These are phyloP conservation scores for Scedosporium minutisporum DNA, from an alignment of 2,329 filamentous ascomycete genomes.

Conservation along the genomic window DNA sequence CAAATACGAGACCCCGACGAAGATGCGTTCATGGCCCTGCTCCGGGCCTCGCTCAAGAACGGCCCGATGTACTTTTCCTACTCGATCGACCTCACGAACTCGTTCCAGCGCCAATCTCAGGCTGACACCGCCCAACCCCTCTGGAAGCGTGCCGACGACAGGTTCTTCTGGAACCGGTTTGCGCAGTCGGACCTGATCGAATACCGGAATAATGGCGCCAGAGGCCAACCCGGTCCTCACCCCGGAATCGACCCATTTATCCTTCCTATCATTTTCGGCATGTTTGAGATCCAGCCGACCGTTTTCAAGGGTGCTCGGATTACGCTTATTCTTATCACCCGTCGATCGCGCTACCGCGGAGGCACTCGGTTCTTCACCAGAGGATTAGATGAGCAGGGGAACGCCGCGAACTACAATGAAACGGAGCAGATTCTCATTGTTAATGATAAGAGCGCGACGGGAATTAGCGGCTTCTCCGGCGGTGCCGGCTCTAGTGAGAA, in stretches of 20 bases:
- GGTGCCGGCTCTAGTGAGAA: constrained; percentile 66
- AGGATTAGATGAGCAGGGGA: constrained; percentile 83
- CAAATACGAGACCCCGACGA: constrained; percentile 88
- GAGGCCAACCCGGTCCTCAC: constrained; percentile 60
- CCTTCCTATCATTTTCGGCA: constrained; percentile 89
- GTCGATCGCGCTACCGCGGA: constrained; percentile 76
- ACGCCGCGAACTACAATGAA: constrained; percentile 99
- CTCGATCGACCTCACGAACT: constrained; percentile 92
- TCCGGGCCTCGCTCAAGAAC: constrained; percentile 71
- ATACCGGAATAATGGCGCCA: constrained; percentile 58
- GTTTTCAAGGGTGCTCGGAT: constrained; percentile 75
- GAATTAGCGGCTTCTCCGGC: constrained; percentile 71
- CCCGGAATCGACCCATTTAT: constrained; percentile 82
- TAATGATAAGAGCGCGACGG: constrained; percentile 63
- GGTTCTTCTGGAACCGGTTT: constrained; percentile 98
- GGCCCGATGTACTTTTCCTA: constrained; percentile 98
- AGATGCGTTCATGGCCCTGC: constrained; percentile 75
- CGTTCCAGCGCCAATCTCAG: constrained; percentile 85
- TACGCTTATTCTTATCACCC: constrained; percentile 79
- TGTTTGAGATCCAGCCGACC: constrained; percentile 83
- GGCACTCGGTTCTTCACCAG: constrained; percentile 93
- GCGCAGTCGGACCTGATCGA: constrained; percentile 86
- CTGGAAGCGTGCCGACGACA: constrained; percentile 89
- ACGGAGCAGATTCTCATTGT: constrained; percentile 87
- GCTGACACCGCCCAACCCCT: constrained; percentile 62